Conservation (phyloP, 129 eudicot species). For the carrot (Daucus carota) region DNA sequence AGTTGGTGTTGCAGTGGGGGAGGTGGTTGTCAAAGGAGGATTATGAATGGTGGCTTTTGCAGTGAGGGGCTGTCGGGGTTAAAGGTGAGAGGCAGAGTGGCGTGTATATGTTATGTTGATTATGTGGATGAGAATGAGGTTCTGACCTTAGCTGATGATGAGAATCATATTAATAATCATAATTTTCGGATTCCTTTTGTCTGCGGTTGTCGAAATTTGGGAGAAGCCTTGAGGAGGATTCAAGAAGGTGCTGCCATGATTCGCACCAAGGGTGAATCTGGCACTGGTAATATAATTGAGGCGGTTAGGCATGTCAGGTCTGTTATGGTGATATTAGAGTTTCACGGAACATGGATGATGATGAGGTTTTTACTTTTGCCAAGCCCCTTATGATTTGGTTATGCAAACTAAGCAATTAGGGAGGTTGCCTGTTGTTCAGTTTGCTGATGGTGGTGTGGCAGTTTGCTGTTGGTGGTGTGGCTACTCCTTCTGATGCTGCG, state of each 20-base stretch:
- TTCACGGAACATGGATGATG: conserved; percentile 11
- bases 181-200: conserved; percentile 8
- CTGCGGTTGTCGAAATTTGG: not conserved
- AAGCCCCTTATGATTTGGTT: conserved; percentile 14
- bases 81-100: too few relatives aligned
- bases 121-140: conserved; percentile 48
- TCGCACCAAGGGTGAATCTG: conserved; percentile 5
- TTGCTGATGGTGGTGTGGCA: too few relatives aligned
- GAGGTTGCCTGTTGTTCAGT: conserved; percentile 14
- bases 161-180: conserved; percentile 8
- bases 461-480: conserved; percentile 18
- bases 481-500: conserved; percentile 10
- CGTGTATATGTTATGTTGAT: too few relatives aligned
- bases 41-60: too few relatives aligned
- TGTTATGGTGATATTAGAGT: conserved; percentile 12
- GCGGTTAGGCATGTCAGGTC: conserved; percentile 8
- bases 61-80: too few relatives aligned
- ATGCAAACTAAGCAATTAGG: conserved; percentile 20
- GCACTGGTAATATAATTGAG: conserved; percentile 11
- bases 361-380: conserved; percentile 9
- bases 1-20: too few relatives aligned
- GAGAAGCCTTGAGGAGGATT: not conserved
- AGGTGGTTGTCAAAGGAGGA: too few relatives aligned
- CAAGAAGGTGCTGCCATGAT: conserved; percentile 3
- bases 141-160: not conserved